A percentile compares a stretch with the other conserved stretches of the same genome.
These are phyloP conservation scores for Heliosperma pusillum DNA, from an alignment of 148 eudicot species.

Conservation along the genomic window DNA sequence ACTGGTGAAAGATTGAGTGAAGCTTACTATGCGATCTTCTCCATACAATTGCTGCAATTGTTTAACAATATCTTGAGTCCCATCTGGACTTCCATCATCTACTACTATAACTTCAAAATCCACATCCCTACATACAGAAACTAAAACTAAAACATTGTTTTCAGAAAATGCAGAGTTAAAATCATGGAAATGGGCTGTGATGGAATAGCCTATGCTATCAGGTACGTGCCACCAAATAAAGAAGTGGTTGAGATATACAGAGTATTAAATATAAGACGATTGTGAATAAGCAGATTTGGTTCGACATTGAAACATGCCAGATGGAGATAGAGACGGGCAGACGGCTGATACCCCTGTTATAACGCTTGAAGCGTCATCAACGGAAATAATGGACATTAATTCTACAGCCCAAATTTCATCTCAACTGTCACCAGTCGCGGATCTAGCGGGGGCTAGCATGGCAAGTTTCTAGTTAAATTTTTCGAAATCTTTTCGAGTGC, in stretches of 20 bases:
- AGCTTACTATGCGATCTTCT: constrained; percentile 76
- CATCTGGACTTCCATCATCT: constrained; percentile 99
- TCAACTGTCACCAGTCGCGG: background rate
- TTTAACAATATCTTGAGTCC: constrained; percentile 91
- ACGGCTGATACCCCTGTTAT: no score
- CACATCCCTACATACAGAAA: constrained; percentile 47
- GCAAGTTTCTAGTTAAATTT: no score
- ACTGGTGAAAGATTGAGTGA: background rate
- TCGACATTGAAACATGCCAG: no score
- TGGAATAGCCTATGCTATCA: no score
- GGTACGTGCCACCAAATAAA: no score
- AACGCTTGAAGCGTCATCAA: no score
- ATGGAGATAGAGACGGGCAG: no score
- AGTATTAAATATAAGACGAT: no score
- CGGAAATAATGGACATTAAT: background rate
- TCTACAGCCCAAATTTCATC: background rate
- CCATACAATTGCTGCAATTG: constrained; percentile 88
- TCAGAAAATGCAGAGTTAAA: background rate
- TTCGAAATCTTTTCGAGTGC: no score
- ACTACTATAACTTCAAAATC: constrained; percentile 89
- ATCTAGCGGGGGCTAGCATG: no score
- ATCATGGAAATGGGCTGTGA: background rate
- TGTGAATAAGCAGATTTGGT: no score
- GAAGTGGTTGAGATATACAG: no score
- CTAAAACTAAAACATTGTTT: background rate